A percentile compares a stretch with the other conserved stretches of the same genome.
Conservation (phyloP, 306 rosid genomes). For the Boehmeria nivea region DNA sequence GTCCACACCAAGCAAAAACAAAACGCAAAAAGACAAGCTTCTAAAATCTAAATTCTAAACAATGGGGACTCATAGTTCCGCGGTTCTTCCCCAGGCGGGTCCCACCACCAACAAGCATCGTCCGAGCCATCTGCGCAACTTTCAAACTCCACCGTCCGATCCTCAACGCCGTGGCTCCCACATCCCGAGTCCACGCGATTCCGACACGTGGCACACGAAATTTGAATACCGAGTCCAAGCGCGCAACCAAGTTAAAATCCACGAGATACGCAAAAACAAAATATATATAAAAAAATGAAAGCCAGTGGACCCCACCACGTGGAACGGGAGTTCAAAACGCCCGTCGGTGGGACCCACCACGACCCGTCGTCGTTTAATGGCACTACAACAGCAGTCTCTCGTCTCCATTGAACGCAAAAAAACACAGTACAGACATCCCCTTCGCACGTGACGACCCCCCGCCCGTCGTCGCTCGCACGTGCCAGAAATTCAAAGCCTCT, state of each 20-base stretch:
- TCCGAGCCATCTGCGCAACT: neutral
- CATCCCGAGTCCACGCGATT: neutral
- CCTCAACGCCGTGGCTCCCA: neutral
- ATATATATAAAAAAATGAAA: neutral
- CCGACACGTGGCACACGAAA: constrained; percentile 35
- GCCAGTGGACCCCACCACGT: constrained; percentile 65
- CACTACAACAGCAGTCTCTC: too few relatives aligned
- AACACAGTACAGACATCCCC: neutral
- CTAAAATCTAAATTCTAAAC: too few relatives aligned
- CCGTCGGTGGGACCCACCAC: constrained; percentile 31
- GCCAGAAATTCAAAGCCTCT: constrained; percentile 40
- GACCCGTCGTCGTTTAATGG: constrained; percentile 34
- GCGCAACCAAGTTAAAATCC: constrained; percentile 41
- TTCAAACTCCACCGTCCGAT: constrained; percentile 29
- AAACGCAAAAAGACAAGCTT: neutral
- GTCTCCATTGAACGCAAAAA: neutral
- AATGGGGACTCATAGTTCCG: neutral
- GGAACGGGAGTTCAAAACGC: constrained; percentile 15
- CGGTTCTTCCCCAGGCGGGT: neutral
- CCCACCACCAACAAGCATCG: too few relatives aligned
- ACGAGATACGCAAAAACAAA: constrained; percentile 7
- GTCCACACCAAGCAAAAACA: neutral
- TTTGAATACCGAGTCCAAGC: constrained; percentile 78
- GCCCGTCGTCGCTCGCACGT: constrained; percentile 25
- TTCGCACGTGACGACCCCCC: constrained; percentile 15